Evolutionary conservation across 768 basidiomycete genomes (phyloP).

Genomic region (Amyloporia xantha): DNA sequence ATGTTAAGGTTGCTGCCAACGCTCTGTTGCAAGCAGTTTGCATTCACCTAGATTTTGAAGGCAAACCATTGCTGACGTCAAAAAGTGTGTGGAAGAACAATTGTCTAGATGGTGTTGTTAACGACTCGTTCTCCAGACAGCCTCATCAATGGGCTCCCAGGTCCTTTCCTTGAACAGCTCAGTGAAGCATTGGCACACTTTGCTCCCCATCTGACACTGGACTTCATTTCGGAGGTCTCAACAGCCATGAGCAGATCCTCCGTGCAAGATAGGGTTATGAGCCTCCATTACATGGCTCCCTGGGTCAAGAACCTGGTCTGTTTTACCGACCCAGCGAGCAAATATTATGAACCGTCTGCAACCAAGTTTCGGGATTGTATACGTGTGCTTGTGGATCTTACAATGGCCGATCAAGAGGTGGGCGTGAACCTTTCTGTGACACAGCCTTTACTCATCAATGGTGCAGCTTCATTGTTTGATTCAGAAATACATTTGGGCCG

Average conservation of each 20-base stretch:
- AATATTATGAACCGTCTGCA: constrained; percentile 66
- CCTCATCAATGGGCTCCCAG: constrained; percentile 62
- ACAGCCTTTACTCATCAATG: too few relatives aligned
- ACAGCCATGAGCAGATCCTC: constrained; percentile 49
- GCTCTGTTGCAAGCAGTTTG: constrained; percentile 75
- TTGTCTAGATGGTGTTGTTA: neutral
- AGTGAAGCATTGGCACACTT: constrained; percentile 69
- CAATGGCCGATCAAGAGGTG: constrained; percentile 69
- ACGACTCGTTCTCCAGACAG: constrained; percentile 38
- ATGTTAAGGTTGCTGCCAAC: constrained; percentile 73
- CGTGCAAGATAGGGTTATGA: constrained; percentile 55
- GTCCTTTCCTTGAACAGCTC: constrained; percentile 53
- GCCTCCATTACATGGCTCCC: constrained; percentile 77
- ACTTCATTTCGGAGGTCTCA: constrained; percentile 83
- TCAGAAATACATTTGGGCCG: constrained; percentile 72
- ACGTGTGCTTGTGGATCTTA: constrained; percentile 70
- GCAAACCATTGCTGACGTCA: constrained; percentile 59
- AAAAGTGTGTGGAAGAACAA: constrained; percentile 45
- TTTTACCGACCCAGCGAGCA: constrained; percentile 62
- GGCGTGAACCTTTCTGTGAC: too few relatives aligned
- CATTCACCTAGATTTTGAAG: constrained; percentile 71
- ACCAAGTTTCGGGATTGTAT: constrained; percentile 76
- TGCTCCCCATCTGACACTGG: constrained; percentile 79
- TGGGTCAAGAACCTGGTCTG: constrained; percentile 79
- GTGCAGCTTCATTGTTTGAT: constrained; percentile 55